Conservation (phyloP, 345 rosid species). For the Citropsis articulata region DNA sequence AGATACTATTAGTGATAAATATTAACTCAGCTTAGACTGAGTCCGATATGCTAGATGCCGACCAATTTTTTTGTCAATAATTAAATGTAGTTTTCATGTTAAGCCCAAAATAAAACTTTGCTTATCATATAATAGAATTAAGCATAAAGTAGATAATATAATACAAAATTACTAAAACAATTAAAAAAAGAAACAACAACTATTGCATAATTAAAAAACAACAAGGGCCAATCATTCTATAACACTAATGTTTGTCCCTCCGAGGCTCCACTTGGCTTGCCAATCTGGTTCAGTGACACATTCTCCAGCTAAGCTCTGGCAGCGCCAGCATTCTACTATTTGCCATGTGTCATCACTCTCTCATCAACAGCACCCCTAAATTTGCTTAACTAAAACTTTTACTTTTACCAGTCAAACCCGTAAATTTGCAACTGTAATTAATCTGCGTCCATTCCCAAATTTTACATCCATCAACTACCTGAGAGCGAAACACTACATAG, state of each 20-base stretch:
- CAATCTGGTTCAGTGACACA: too few species aligned
- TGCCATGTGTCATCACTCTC: constrained; percentile 11
- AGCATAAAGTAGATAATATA: background rate
- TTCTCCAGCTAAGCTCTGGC: constrained; percentile 2
- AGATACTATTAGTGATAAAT: background rate
- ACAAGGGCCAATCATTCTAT: too few species aligned
- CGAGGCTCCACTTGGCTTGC: too few species aligned
- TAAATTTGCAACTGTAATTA: background rate
- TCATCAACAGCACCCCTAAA: background rate
- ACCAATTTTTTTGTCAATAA: background rate
- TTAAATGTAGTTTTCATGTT: background rate
- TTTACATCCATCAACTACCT: background rate
- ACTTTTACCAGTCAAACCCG: constrained; percentile 11
- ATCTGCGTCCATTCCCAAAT: background rate
- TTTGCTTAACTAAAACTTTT: background rate
- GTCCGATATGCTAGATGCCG: background rate
- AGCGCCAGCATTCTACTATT: background rate
- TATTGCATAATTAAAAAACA: too few species aligned
- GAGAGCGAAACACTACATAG: background rate
- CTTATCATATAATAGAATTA: background rate
- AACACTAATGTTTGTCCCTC: too few species aligned
- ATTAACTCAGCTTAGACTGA: background rate
- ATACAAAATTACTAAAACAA: too few species aligned
- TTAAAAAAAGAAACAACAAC: too few species aligned
- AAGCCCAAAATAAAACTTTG: too few species aligned